Conservation (phyloP, 2,329 filamentous ascomycete genomes). For the Beauveria rudraprayagi region DNA sequence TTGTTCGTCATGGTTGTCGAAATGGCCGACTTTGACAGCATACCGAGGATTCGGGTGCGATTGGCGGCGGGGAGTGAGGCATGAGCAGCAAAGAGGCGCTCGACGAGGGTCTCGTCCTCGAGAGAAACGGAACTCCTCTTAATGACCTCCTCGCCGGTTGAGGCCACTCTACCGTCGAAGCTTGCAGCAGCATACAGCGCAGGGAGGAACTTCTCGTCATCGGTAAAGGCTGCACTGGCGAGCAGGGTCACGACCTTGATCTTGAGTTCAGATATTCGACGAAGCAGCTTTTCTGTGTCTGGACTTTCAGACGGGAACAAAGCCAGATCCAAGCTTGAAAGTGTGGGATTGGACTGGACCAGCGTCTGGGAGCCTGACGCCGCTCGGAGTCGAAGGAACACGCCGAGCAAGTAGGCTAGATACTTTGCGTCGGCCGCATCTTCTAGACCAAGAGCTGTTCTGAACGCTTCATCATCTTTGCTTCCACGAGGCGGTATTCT, state of each 20-base stretch:
- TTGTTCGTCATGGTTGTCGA: conserved; percentile 62
- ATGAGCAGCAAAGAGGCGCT: conserved; percentile 64
- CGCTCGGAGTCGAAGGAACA: conserved; percentile 49
- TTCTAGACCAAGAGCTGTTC: conserved; percentile 57
- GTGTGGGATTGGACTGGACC: conserved; percentile 24
- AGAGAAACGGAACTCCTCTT: conserved; percentile 71
- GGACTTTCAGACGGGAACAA: conserved; percentile 30
- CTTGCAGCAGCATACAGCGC: conserved; percentile 78
- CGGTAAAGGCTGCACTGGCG: conserved; percentile 76
- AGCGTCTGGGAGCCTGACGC: conserved; percentile 25
- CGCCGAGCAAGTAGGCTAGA: conserved; percentile 66
- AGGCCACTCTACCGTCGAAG: conserved; percentile 69
- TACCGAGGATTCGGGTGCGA: conserved; percentile 65
- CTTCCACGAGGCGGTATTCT: conserved; percentile 68
- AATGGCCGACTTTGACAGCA: conserved; percentile 68
- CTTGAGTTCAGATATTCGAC: conserved; percentile 39
- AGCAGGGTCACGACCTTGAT: conserved; percentile 59
- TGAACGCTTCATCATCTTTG: conserved; percentile 65
- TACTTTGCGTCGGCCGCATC: conserved; percentile 62
- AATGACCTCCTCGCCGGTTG: conserved; percentile 81
- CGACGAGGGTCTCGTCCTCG: conserved; percentile 57
- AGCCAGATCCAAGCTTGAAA: conserved; percentile 22
- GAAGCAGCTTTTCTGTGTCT: conserved; percentile 53
- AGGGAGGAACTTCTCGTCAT: conserved; percentile 75
- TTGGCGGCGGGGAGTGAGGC: conserved; percentile 64